Conservation (phyloP, 2,329 filamentous ascomycete species). For the Leptodontidium sp. region DNA sequence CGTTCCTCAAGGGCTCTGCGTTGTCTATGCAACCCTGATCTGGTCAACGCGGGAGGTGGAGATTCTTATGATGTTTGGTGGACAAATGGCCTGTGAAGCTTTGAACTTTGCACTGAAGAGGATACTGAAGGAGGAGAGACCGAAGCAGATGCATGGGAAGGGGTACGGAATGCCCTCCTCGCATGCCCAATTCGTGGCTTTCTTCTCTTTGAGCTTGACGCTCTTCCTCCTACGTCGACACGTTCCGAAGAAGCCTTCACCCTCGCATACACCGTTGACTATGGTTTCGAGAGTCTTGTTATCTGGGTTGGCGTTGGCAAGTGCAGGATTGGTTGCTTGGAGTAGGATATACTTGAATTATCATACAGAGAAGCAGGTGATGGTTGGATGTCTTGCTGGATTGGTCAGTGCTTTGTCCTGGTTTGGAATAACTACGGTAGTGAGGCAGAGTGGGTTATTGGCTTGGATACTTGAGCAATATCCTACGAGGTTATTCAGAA, state of each 20-base stretch:
- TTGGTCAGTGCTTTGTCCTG: conserved; percentile 75
- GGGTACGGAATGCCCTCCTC: conserved; percentile 98
- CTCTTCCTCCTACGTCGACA: conserved; percentile 89
- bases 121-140: conserved; percentile 90
- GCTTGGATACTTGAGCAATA: conserved; percentile 75
- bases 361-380: conserved; percentile 86
- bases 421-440: conserved; percentile 76
- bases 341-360: conserved; percentile 93
- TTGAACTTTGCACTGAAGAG: conserved; percentile 91
- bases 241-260: conserved; percentile 58
- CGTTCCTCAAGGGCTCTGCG: conserved; percentile 87
- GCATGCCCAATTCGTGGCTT: conserved; percentile 93
- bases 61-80: conserved; percentile 86
- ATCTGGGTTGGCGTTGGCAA: conserved; percentile 63
- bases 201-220: conserved; percentile 84
- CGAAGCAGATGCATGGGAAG: conserved; percentile 82
- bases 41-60: conserved; percentile 93
- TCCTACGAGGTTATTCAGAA: conserved; percentile 69
- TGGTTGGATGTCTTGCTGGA: conserved; percentile 80
- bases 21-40: conserved; percentile 89
- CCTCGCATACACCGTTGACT: conserved; percentile 62
- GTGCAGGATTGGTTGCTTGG: conserved; percentile 75
- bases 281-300: conserved; percentile 64
- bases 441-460: conserved; percentile 74
- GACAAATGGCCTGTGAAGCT: conserved; percentile 90